Percentiles rank a stretch among this genome's conserved stretches.
Evolutionary conservation across 768 basidiomycete genomes (phyloP).

Genomic region (Crassisporium funariophilum): DNA sequence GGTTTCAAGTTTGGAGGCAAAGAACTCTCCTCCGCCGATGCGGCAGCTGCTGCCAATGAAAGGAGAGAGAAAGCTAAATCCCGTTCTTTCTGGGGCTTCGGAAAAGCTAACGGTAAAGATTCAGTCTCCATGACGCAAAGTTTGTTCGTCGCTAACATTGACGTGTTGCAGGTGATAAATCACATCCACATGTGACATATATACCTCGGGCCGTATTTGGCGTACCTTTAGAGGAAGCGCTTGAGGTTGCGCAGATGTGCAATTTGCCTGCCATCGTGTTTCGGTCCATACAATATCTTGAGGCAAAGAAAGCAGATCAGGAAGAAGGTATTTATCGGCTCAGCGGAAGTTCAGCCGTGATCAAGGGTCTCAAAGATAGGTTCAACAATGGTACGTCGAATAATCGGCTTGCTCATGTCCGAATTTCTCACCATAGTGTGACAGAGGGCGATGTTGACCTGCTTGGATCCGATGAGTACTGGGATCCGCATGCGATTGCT

Average conservation of each 20-base stretch:
- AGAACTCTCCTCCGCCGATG: constrained; percentile 49
- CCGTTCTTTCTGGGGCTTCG: constrained; percentile 92
- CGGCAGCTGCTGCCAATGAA: constrained; percentile 49
- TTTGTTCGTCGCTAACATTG: constrained; percentile 11
- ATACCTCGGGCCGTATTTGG: constrained; percentile 83
- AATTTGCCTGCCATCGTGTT: constrained; percentile 94
- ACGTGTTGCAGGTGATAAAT: constrained; percentile 36
- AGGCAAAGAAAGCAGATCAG: constrained; percentile 90
- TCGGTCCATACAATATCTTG: constrained; percentile 93
- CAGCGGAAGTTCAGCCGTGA: constrained; percentile 92
- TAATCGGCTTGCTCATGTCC: constrained; percentile 9
- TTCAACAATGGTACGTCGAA: constrained; percentile 79
- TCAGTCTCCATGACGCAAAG: constrained; percentile 5
- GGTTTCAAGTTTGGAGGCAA: constrained; percentile 91
- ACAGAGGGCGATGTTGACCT: constrained; percentile 96
- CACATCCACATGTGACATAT: constrained; percentile 37
- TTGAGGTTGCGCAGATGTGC: constrained; percentile 87
- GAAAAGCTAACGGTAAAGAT: constrained; percentile 55
- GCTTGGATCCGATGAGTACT: constrained; percentile 84
- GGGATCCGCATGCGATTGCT: constrained; percentile 97
- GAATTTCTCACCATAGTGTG: constrained; percentile 15
- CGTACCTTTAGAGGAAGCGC: constrained; percentile 82
- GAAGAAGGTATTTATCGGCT: constrained; percentile 98
- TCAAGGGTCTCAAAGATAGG: constrained; percentile 89
- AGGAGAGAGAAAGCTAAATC: constrained; percentile 92